These are phyloP conservation scores for Tulasnella sp. DNA, from an alignment of 768 basidiomycete genomes.

Conservation along the genomic window DNA sequence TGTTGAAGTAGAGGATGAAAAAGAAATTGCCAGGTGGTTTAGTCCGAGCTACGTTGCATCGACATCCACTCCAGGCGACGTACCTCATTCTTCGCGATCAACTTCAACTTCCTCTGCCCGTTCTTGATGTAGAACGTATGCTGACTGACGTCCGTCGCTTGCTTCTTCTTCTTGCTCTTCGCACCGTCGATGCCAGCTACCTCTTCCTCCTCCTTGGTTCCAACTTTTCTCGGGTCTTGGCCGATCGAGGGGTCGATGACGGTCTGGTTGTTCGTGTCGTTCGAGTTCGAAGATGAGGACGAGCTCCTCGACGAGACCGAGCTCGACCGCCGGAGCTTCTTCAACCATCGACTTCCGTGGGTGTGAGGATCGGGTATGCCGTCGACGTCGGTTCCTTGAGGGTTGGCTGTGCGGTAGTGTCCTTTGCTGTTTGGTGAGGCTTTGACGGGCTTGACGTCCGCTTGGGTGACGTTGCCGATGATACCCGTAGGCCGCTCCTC, in stretches of 20 bases:
- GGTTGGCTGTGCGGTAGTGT: too few relatives aligned
- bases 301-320: too few relatives aligned
- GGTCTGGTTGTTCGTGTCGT: conserved; percentile 9
- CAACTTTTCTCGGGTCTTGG: conserved; percentile 8
- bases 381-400: too few relatives aligned
- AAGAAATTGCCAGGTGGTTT: not conserved
- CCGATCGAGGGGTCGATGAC: conserved; percentile 18
- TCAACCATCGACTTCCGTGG: too few relatives aligned
- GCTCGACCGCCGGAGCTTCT: too few relatives aligned
- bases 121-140: conserved; percentile 95
- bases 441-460: too few relatives aligned
- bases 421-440: too few relatives aligned
- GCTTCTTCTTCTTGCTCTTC: conserved; percentile 44
- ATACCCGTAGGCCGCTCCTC: not conserved
- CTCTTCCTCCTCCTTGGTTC: not conserved
- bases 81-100: conserved; percentile 85
- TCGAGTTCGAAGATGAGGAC: not conserved
- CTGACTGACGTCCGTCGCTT: conserved; percentile 66
- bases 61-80: conserved; percentile 29
- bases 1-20: too few relatives aligned
- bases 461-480: not conserved
- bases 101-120: conserved; percentile 81
- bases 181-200: not conserved
- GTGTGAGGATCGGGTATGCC: too few relatives aligned
- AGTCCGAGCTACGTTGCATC: not conserved